Percentiles rank a stretch among this genome's conserved stretches.
Evolutionary conservation across 2,329 filamentous ascomycete species (phyloP).

Genomic region (Westerdykella ornata): DNA sequence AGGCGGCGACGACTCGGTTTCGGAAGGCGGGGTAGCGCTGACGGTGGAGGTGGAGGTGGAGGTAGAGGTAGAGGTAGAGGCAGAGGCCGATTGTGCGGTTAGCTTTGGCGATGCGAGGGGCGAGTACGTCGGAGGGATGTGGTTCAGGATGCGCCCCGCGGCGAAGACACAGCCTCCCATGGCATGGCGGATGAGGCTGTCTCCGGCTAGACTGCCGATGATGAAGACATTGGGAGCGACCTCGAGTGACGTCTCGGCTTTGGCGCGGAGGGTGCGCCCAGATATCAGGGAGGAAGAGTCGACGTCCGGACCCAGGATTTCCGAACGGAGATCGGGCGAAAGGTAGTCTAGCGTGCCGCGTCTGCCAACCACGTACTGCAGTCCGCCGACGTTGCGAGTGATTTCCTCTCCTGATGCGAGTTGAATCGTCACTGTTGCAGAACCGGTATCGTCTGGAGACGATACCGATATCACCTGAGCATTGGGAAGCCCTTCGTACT

Average conservation of each 20-base stretch:
- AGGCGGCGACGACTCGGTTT: conserved; percentile 19
- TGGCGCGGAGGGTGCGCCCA: conserved; percentile 48
- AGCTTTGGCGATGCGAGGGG: conserved; percentile 10
- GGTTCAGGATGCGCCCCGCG: conserved; percentile 44
- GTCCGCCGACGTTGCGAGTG: conserved; percentile 42
- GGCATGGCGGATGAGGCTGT: conserved; percentile 54
- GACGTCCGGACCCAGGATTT: conserved; percentile 38
- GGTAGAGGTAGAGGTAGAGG: background rate
- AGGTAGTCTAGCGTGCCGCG: conserved; percentile 51
- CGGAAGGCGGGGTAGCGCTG: conserved; percentile 6
- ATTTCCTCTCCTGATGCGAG: conserved; percentile 40
- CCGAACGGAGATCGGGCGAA: conserved; percentile 40
- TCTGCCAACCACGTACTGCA: conserved; percentile 52
- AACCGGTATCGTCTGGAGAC: conserved; percentile 5
- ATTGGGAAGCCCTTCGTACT: conserved; percentile 53
- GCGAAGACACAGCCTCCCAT: conserved; percentile 54
- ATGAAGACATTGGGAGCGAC: conserved; percentile 50
- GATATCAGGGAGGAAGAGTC: conserved; percentile 40
- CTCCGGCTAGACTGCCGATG: conserved; percentile 54
- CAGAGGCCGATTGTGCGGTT: background rate
- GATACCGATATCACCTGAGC: conserved; percentile 42
- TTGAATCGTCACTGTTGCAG: conserved; percentile 40
- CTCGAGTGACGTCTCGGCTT: conserved; percentile 48
- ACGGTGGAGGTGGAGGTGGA: background rate
- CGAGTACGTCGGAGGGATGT: conserved; percentile 17